These are phyloP conservation scores for Aaosphaeria pasadenensis DNA, from an alignment of 2,329 filamentous ascomycete species.

Conservation along the genomic window DNA sequence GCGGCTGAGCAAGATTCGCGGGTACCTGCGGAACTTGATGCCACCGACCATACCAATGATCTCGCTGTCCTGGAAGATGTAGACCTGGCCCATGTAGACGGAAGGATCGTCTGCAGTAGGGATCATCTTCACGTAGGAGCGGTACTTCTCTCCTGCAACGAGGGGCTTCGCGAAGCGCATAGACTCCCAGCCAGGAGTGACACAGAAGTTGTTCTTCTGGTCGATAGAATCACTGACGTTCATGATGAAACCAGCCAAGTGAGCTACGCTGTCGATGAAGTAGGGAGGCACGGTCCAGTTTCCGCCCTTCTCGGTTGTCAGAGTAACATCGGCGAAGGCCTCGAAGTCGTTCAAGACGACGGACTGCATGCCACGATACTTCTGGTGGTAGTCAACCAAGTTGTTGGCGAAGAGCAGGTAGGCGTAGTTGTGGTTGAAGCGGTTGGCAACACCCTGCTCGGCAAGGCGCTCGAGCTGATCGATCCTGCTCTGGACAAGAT, in stretches of 20 bases:
- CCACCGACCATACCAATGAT: slow-evolving; percentile 33
- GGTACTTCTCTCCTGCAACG: slow-evolving; percentile 7
- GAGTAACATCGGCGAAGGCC: slow-evolving; percentile 13
- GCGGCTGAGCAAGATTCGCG: slow-evolving; percentile 15
- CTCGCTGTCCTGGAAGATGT: slow-evolving; percentile 30
- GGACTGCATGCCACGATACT: slow-evolving; percentile 36
- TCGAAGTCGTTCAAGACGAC: slow-evolving; percentile 39
- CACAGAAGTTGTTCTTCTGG: slow-evolving; percentile 12
- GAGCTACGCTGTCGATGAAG: slow-evolving; percentile 22
- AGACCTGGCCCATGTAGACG: slow-evolving; percentile 40
- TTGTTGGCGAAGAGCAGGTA: slow-evolving; percentile 35
- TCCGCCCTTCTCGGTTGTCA: slow-evolving; percentile 3
- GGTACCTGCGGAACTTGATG: slow-evolving; percentile 21
- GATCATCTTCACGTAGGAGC: slow-evolving; percentile 22
- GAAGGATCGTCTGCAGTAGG: slow-evolving; percentile 20
- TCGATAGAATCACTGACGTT: slow-evolving; percentile 17
- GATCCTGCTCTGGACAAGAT: slow-evolving; percentile 32
- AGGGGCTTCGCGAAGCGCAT: slow-evolving; percentile 20
- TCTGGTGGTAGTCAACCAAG: slow-evolving; percentile 32
- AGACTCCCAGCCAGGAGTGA: slow-evolving; percentile 19
- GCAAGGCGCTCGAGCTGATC: slow-evolving; percentile 23
- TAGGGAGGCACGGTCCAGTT: slow-evolving; percentile 9
- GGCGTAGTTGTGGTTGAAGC: slow-evolving; percentile 29
- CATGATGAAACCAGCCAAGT: slow-evolving; percentile 21
- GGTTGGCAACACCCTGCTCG: slow-evolving; percentile 24